Conservation (phyloP, 495 filamentous ascomycete species). For the Aspergillus nanangensis region DNA sequence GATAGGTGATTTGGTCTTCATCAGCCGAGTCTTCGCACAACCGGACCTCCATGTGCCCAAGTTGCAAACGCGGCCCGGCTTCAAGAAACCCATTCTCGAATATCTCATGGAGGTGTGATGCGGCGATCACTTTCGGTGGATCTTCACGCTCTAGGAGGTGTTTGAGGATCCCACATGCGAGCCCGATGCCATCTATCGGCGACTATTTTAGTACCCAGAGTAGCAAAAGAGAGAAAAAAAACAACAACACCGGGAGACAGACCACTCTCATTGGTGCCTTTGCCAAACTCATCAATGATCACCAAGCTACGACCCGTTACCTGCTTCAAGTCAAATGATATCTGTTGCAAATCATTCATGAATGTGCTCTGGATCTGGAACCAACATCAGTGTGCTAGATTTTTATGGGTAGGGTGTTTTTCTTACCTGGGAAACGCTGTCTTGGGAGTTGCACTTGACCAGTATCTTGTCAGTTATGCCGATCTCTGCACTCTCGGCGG, state of each 20-base stretch:
- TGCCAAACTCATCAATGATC: slow-evolving; percentile 93
- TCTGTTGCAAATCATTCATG: slow-evolving; percentile 87
- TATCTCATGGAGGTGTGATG: slow-evolving; percentile 95
- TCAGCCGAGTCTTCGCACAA: slow-evolving; percentile 58
- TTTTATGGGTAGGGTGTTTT: background rate
- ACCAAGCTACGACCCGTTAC: slow-evolving; percentile 74
- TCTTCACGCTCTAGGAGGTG: slow-evolving; percentile 59
- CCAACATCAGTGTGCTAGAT: background rate
- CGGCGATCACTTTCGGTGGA: slow-evolving; percentile 78
- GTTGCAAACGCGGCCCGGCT: slow-evolving; percentile 53
- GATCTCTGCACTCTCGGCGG: slow-evolving; percentile 71
- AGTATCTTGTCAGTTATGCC: slow-evolving; percentile 92
- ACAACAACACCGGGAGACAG: slow-evolving; percentile 8
- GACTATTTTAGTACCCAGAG: too few species aligned
- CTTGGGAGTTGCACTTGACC: slow-evolving; percentile 80
- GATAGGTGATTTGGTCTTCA: slow-evolving; percentile 77
- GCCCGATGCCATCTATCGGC: slow-evolving; percentile 80
- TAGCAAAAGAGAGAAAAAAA: too few species aligned
- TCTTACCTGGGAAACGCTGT: slow-evolving; percentile 69
- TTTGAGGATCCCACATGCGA: slow-evolving; percentile 78
- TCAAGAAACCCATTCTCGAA: slow-evolving; percentile 70
- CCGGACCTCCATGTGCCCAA: slow-evolving; percentile 86
- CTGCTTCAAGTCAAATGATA: slow-evolving; percentile 72
- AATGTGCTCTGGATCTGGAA: slow-evolving; percentile 79
- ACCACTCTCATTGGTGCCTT: slow-evolving; percentile 76